Evolutionary conservation across 768 basidiomycete genomes (phyloP).

Genomic region (Gloeopeniophorella convolvens): DNA sequence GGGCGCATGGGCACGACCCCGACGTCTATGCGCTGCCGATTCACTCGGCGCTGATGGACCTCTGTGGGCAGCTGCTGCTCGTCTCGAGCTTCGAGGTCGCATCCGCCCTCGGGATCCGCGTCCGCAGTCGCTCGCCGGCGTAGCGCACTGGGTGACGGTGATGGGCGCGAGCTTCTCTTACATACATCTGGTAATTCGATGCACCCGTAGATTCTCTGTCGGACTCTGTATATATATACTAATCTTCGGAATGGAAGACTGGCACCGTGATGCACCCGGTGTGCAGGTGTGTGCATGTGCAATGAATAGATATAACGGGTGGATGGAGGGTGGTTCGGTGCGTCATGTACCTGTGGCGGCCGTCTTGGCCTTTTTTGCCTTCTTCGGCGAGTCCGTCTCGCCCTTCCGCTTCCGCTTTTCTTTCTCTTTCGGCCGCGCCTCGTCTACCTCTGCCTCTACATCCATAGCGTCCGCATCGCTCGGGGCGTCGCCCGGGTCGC

Average conservation of each 20-base stretch:
- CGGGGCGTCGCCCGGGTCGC: slow-evolving; percentile 7
- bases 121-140: slow-evolving; percentile 12
- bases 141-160: no score
- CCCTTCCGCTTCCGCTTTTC: slow-evolving; percentile 12
- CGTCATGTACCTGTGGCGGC: neutral
- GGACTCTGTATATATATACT: neutral
- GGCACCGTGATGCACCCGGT: no score
- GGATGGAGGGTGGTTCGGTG: no score
- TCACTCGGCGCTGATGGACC: slow-evolving; percentile 83
- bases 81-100: slow-evolving; percentile 71
- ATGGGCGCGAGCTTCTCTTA: neutral
- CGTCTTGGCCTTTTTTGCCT: slow-evolving; percentile 13
- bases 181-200: neutral
- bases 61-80: slow-evolving; percentile 74
- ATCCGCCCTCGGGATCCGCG: slow-evolving; percentile 35
- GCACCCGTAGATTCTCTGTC: neutral
- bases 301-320: neutral
- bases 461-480: neutral
- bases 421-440: neutral
- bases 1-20: slow-evolving; percentile 74
- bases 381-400: slow-evolving; percentile 13
- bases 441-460: neutral
- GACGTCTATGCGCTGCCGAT: slow-evolving; percentile 93
- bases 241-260: no score
- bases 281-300: neutral